Percentiles rank a stretch among this genome's conserved stretches.
Evolutionary conservation across 176 grass and related monocot genomes (phyloP).

Genomic region (Eleusine indica): DNA sequence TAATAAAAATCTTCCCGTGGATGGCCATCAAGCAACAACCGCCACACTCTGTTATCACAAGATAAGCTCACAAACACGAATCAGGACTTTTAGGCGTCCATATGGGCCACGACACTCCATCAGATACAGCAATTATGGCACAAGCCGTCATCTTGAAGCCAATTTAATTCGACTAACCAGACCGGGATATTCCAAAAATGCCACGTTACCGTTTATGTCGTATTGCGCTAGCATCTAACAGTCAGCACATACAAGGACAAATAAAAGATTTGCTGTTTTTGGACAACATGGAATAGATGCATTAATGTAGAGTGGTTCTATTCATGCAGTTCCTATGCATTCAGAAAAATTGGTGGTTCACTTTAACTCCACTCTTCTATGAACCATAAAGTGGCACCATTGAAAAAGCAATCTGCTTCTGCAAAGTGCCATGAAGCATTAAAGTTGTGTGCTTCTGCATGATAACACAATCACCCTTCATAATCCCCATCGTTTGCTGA

Average conservation of each 20-base stretch:
- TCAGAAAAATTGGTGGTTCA: neutral
- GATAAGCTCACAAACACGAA: neutral
- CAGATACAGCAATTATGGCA: neutral
- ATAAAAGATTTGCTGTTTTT: neutral
- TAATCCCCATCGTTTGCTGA: neutral
- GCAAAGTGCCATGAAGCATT: conserved; percentile 5
- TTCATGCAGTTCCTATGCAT: neutral
- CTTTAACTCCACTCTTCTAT: neutral
- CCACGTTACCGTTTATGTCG: neutral
- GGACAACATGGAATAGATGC: neutral
- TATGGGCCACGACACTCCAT: neutral
- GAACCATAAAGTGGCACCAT: neutral
- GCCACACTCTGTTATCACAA: neutral
- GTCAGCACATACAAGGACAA: neutral
- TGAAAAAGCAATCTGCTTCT: neutral
- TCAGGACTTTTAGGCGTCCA: neutral
- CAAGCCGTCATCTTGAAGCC: neutral
- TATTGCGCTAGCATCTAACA: neutral
- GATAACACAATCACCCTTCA: neutral
- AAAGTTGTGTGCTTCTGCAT: neutral
- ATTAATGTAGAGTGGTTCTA: neutral
- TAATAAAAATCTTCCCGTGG: neutral
- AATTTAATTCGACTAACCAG: neutral
- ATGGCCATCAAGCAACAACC: neutral
- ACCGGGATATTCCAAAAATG: conserved; percentile 8